Conservation (phyloP, 495 filamentous ascomycete genomes). For the Aspergillus mulundensis region DNA sequence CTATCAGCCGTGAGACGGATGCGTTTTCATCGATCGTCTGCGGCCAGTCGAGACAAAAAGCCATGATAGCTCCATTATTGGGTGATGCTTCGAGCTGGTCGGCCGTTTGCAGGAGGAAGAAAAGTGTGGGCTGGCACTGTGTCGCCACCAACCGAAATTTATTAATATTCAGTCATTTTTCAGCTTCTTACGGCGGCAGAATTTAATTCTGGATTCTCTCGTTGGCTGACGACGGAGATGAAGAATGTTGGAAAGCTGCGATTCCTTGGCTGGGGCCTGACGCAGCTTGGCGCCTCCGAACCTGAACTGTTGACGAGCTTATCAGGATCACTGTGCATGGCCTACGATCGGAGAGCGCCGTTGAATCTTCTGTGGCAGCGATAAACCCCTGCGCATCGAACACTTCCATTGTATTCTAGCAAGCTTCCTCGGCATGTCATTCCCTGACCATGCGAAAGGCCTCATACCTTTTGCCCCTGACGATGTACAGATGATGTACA, state of each 20-base stretch:
- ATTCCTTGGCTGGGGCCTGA: slow-evolving; percentile 1
- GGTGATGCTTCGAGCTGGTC: not conserved
- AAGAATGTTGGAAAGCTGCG: not conserved
- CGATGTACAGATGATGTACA: not conserved
- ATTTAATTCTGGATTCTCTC: not conserved
- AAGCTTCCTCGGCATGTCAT: slow-evolving; percentile 11
- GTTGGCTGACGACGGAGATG: not conserved
- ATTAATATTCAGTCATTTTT: not conserved
- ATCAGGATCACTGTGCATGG: not conserved
- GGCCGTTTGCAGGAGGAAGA: slow-evolving; percentile 5
- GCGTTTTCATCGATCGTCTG: not conserved
- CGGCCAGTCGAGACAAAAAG: not conserved
- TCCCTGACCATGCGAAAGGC: too few relatives aligned
- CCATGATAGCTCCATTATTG: not conserved
- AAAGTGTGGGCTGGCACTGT: not conserved
- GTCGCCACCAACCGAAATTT: not conserved
- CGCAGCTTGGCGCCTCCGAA: not conserved
- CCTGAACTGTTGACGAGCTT: not conserved
- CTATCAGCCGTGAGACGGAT: not conserved
- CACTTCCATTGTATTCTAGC: slow-evolving; percentile 11
- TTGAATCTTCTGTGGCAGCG: not conserved
- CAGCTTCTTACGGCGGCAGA: slow-evolving; percentile 5
- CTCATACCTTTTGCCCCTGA: too few relatives aligned
- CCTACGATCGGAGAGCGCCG: slow-evolving; percentile 12
- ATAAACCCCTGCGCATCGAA: slow-evolving; percentile 1